These are phyloP conservation scores for Zasmidium citrigriseum DNA, from an alignment of 2,329 filamentous ascomycete species.

Conservation along the genomic window DNA sequence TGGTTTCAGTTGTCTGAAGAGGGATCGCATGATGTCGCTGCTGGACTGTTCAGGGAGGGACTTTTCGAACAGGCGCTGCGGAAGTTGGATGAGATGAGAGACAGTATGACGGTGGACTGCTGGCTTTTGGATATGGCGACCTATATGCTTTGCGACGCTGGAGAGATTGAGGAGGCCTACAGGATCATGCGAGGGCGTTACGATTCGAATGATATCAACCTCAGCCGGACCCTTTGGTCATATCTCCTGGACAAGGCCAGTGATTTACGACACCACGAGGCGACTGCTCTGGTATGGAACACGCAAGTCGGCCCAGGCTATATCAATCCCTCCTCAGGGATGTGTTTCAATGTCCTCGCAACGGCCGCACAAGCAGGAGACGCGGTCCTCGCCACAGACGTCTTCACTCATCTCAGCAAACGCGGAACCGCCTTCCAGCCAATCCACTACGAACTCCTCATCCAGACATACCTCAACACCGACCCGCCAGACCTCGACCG, in stretches of 20 bases:
- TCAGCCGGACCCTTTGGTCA: conserved; percentile 64
- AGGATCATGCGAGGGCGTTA: conserved; percentile 64
- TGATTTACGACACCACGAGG: conserved; percentile 58
- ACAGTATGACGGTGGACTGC: conserved; percentile 56
- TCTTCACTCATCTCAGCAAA: conserved; percentile 65
- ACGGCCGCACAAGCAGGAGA: conserved; percentile 71
- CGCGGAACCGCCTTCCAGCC: conserved; percentile 59
- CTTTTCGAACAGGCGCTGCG: conserved; percentile 79
- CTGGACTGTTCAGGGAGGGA: conserved; percentile 76
- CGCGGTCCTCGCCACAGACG: conserved; percentile 66
- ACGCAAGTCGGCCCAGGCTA: conserved; percentile 60
- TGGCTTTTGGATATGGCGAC: conserved; percentile 83
- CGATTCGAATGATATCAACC: conserved; percentile 40
- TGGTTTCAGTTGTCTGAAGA: conserved; percentile 67
- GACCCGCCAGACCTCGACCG: conserved; percentile 59
- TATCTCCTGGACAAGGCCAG: conserved; percentile 77
- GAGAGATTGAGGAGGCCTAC: conserved; percentile 77
- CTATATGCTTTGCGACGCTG: conserved; percentile 68
- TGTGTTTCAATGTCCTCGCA: conserved; percentile 68
- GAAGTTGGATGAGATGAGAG: conserved; percentile 67
- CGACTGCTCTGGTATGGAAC: conserved; percentile 72
- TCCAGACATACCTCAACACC: conserved; percentile 66
- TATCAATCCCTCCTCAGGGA: conserved; percentile 64
- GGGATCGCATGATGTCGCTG: conserved; percentile 66
- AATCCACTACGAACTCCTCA: conserved; percentile 78